phyloP scores from a whole-genome alignment of 1,284 basidiomycete species.

The Moesziomyces antarcticus region DNA sequence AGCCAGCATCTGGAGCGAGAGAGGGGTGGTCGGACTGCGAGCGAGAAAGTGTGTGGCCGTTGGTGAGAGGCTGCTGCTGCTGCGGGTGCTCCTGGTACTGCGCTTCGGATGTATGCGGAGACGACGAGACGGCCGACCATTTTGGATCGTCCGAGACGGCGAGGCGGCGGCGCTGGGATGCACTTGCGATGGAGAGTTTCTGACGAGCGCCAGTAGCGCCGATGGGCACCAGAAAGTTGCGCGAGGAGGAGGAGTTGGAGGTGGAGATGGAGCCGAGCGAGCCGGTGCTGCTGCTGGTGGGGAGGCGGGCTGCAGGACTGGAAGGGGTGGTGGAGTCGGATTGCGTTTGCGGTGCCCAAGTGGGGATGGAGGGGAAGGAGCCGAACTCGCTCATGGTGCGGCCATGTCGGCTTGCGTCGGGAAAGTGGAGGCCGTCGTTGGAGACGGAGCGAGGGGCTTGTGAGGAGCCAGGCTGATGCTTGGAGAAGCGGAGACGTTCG shows the following conservation, averaged over 20 bases:
- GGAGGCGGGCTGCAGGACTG: slow-evolving; percentile 5
- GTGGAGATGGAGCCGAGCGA: slow-evolving; percentile 17
- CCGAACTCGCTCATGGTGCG: slow-evolving; percentile 7
- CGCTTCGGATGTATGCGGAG: no score
- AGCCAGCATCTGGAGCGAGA: slow-evolving; percentile 1
- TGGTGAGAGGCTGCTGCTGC: background rate
- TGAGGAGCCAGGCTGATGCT: slow-evolving; percentile 14
- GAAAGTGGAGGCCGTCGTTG: slow-evolving; percentile 26
- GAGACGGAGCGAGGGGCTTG: slow-evolving; percentile 6
- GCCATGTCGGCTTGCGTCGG: slow-evolving; percentile 3
- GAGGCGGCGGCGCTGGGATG: slow-evolving; percentile 46
- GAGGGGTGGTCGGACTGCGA: slow-evolving; percentile 25
- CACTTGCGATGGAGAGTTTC: slow-evolving; percentile 55
- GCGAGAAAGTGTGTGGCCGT: slow-evolving; percentile 8
- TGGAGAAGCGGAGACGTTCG: slow-evolving; percentile 28
- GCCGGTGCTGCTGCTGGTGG: slow-evolving; percentile 18
- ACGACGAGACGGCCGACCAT: slow-evolving; percentile 4
- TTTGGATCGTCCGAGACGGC: slow-evolving; percentile 33
- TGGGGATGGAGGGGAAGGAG: slow-evolving; percentile 18
- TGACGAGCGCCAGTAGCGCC: slow-evolving; percentile 61
- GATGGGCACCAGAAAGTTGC: slow-evolving; percentile 61
- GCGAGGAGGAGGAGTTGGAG: slow-evolving; percentile 22
- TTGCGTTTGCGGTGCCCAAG: slow-evolving; percentile 9
- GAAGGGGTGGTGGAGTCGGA: background rate
- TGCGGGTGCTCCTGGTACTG: no score